Evolutionary conservation across 2,329 filamentous ascomycete species (phyloP).

Genomic region (Lasiodiplodia hormozganensis): DNA sequence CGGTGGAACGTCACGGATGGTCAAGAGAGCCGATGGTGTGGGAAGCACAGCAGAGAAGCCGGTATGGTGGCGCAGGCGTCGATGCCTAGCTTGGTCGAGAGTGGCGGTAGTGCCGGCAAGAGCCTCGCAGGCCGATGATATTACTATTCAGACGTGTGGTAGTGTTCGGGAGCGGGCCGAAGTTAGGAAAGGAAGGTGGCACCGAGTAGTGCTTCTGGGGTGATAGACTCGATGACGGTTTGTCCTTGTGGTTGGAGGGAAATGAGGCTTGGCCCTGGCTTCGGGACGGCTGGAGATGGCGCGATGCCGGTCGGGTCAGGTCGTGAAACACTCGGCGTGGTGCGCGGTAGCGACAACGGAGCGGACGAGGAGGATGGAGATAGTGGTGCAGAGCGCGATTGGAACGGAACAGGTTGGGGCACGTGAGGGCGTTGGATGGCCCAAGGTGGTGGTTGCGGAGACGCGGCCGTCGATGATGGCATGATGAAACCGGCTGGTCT

Average conservation of each 20-base stretch:
- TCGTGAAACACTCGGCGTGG: slow-evolving; percentile 14
- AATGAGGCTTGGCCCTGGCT: slow-evolving; percentile 21
- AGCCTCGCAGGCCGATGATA: not conserved
- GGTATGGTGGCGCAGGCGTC: slow-evolving; percentile 1
- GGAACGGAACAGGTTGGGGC: not conserved
- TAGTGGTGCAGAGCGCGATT: not conserved
- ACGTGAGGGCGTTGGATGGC: slow-evolving; percentile 7
- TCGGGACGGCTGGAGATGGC: slow-evolving; percentile 13
- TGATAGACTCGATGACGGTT: not conserved
- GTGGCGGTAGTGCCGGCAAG: slow-evolving; percentile 5
- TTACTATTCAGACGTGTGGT: slow-evolving; percentile 8
- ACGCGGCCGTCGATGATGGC: slow-evolving; percentile 15
- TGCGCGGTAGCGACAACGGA: not conserved
- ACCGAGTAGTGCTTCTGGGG: not conserved
- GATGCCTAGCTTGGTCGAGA: slow-evolving; percentile 4
- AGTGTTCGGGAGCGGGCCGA: not conserved
- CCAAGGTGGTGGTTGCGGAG: slow-evolving; percentile 12
- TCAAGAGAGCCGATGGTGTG: not conserved
- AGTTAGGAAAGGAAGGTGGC: slow-evolving; percentile 26
- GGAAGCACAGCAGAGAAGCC: not conserved
- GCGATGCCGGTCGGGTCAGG: slow-evolving; percentile 19
- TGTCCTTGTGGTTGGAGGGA: slow-evolving; percentile 17
- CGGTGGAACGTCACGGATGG: slow-evolving; percentile 9
- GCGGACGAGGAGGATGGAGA: not conserved
- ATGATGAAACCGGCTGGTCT: slow-evolving; percentile 4